Conservation (phyloP, 2,329 filamentous ascomycete genomes). For the Colletotrichum euphorbiae region DNA sequence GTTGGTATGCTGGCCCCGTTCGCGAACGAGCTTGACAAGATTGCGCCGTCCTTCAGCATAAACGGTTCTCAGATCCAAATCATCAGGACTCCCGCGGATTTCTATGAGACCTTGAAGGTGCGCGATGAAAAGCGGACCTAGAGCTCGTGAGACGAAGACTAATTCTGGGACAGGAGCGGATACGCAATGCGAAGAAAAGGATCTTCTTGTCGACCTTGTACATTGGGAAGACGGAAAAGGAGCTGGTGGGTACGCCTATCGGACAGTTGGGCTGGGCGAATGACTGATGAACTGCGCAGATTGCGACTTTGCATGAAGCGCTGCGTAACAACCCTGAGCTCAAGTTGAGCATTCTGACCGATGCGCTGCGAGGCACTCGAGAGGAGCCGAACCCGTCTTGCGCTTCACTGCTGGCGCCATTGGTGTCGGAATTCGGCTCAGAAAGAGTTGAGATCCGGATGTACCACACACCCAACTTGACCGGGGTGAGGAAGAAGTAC, state of each 20-base stretch:
- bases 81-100: slow-evolving; percentile 83
- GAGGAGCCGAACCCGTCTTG: slow-evolving; percentile 88
- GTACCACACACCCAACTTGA: slow-evolving; percentile 98
- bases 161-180: slow-evolving; percentile 71
- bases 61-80: slow-evolving; percentile 84
- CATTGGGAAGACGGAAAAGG: slow-evolving; percentile 92
- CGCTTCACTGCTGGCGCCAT: slow-evolving; percentile 85
- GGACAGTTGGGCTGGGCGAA: neutral
- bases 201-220: slow-evolving; percentile 97
- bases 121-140: slow-evolving; percentile 12
- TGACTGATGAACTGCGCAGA: slow-evolving; percentile 55
- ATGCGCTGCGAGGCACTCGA: slow-evolving; percentile 89
- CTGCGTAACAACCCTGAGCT: slow-evolving; percentile 80
- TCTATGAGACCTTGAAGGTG: slow-evolving; percentile 92
- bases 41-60: slow-evolving; percentile 92
- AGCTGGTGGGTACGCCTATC: slow-evolving; percentile 67
- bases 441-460: slow-evolving; percentile 92
- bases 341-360: slow-evolving; percentile 88
- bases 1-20: slow-evolving; percentile 64
- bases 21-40: slow-evolving; percentile 81
- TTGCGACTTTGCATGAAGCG: slow-evolving; percentile 80
- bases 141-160: slow-evolving; percentile 1
- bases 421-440: slow-evolving; percentile 86
- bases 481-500: slow-evolving; percentile 83
- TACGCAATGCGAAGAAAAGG: slow-evolving; percentile 79